Evolutionary conservation across 176 grass and related monocot species (phyloP).

Genomic region (Musa schizocarpa): DNA sequence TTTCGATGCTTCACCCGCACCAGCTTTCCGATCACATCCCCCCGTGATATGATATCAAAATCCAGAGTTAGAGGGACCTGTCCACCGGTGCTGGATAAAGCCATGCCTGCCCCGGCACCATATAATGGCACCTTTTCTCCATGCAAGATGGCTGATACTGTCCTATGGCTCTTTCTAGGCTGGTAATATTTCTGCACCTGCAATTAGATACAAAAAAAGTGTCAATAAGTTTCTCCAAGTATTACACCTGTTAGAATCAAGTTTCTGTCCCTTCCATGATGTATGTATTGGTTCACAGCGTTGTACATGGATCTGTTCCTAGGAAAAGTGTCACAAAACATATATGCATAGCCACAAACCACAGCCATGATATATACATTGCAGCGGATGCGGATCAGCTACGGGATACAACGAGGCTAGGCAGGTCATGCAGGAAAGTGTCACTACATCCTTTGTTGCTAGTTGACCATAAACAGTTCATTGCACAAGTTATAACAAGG

Average conservation of each 20-base stretch:
- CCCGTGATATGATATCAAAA: slow-evolving; percentile 36
- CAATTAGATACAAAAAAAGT: slow-evolving; percentile 2
- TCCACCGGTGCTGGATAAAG: slow-evolving; percentile 24
- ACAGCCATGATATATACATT: no score
- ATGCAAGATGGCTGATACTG: slow-evolving; percentile 33
- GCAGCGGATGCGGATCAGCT: no score
- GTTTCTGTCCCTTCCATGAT: not conserved
- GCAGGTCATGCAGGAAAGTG: no score
- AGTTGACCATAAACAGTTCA: no score
- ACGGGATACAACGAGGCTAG: no score
- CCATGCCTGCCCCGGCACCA: slow-evolving; percentile 58
- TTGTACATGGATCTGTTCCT: no score
- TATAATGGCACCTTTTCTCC: slow-evolving; percentile 77
- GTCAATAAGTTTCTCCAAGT: not conserved
- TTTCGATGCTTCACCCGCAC: slow-evolving; percentile 60
- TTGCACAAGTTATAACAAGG: no score
- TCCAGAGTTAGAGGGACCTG: slow-evolving; percentile 50
- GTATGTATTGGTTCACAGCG: no score
- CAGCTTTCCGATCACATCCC: slow-evolving; percentile 69
- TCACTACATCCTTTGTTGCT: no score
- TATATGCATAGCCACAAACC: no score
- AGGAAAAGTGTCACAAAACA: not conserved
- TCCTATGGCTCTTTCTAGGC: slow-evolving; percentile 47
- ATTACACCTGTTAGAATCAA: not conserved
- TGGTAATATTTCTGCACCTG: slow-evolving; percentile 73